Percentiles rank a stretch among this genome's conserved stretches.
Conservation (phyloP, 169 alveolate species). For the Besnoitia besnoiti region DNA sequence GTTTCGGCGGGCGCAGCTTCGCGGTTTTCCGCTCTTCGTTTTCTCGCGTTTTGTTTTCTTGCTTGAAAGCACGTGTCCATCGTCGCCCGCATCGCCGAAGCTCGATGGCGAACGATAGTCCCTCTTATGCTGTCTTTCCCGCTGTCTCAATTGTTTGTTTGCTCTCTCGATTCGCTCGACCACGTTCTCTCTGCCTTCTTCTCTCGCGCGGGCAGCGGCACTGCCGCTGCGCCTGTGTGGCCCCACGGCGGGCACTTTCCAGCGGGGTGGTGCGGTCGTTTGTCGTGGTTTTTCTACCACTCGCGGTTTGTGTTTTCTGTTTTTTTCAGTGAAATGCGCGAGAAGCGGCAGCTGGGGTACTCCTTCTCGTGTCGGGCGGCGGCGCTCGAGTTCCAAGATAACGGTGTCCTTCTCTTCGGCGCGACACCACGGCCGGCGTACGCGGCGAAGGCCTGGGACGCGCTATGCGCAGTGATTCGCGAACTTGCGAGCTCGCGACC, state of each 20-base stretch:
- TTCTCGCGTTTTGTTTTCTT: too few species aligned
- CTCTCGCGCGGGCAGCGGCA: background rate
- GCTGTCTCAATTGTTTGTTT: too few species aligned
- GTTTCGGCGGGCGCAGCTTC: too few species aligned
- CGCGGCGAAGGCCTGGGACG: slow-evolving; percentile 31
- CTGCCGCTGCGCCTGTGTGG: background rate
- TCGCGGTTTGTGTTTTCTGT: background rate
- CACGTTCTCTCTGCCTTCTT: background rate
- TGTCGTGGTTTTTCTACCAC: background rate
- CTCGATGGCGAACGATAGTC: too few species aligned
- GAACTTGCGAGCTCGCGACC: background rate
- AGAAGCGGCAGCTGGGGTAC: slow-evolving; percentile 40
- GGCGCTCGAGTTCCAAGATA: slow-evolving; percentile 4
- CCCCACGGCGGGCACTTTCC: background rate
- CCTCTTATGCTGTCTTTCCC: too few species aligned
- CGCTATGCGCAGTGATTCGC: background rate
- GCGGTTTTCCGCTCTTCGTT: too few species aligned
- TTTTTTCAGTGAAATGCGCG: slow-evolving; percentile 35
- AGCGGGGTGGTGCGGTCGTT: background rate
- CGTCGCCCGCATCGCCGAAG: too few species aligned
- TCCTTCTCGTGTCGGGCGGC: slow-evolving; percentile 2
- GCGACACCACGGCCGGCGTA: slow-evolving; percentile 32
- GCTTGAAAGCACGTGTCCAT: too few species aligned
- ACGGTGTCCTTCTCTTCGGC: slow-evolving; percentile 1
- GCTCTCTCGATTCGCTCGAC: too few species aligned